phyloP scores from a whole-genome alignment of 2,329 filamentous ascomycete genomes.

The Raffaelea arxii region DNA sequence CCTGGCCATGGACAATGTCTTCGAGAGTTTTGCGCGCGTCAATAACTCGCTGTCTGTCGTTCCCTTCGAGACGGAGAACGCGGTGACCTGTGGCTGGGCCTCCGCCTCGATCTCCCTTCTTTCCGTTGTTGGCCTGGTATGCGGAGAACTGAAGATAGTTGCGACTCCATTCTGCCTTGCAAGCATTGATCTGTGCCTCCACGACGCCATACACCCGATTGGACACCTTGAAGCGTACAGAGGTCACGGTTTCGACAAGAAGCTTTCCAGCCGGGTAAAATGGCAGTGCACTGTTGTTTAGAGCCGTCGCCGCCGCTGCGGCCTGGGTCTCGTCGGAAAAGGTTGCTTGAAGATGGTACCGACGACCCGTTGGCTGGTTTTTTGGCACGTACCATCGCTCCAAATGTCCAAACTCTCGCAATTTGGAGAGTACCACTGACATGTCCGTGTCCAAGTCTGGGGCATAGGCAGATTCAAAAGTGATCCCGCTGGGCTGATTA shows the following conservation, averaged over 20 bases:
- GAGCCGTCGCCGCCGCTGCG: constrained; percentile 18
- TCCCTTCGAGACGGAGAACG: constrained; percentile 28
- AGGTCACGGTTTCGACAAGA: constrained; percentile 23
- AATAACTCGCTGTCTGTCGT: constrained; percentile 18
- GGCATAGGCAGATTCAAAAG: constrained; percentile 15
- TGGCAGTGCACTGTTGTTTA: constrained; percentile 21
- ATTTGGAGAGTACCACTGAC: constrained; percentile 18
- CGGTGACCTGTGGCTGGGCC: constrained; percentile 19
- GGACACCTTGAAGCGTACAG: constrained; percentile 27
- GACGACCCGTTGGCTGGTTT: constrained; percentile 17
- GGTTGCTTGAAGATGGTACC: constrained; percentile 27
- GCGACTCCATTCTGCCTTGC: constrained; percentile 19
- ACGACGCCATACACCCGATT: constrained; percentile 22
- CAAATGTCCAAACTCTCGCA: constrained; percentile 21
- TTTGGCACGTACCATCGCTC: constrained; percentile 22
- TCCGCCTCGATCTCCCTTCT: no score
- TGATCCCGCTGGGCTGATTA: constrained; percentile 13
- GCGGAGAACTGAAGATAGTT: constrained; percentile 18
- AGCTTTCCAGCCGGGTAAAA: constrained; percentile 24
- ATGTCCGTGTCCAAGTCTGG: constrained; percentile 14
- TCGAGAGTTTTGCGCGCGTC: constrained; percentile 22
- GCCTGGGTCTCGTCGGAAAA: constrained; percentile 29
- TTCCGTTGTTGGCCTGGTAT: not conserved
- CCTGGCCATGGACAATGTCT: constrained; percentile 21
- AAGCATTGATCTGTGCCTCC: constrained; percentile 17